Conservation (phyloP, 306 rosid genomes). For the Cicer arietinum region DNA sequence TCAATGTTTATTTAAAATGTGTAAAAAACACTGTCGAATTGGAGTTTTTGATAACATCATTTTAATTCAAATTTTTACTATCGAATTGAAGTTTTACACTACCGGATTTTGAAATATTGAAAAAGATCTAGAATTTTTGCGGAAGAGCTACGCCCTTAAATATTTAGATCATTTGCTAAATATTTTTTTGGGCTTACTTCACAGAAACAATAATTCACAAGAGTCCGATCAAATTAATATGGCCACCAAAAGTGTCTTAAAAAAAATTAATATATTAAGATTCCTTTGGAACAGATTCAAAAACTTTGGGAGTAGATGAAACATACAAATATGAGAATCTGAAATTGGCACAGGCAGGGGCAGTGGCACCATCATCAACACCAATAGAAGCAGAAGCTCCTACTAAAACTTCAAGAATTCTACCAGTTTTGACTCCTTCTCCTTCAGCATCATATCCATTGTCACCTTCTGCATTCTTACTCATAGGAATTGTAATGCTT, state of each 20-base stretch:
- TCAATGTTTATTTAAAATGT: too few relatives aligned
- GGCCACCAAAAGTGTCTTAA: too few relatives aligned
- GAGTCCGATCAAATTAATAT: too few relatives aligned
- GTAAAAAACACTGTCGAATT: too few relatives aligned
- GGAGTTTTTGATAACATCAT: too few relatives aligned
- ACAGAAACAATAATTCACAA: neutral
- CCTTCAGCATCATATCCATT: slow-evolving; percentile 42
- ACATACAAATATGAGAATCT: slow-evolving; percentile 35
- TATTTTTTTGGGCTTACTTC: neutral
- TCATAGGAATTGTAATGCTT: slow-evolving; percentile 37
- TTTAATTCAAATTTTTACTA: too few relatives aligned
- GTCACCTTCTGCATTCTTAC: slow-evolving; percentile 37
- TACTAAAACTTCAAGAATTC: slow-evolving; percentile 37
- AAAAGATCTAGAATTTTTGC: too few relatives aligned
- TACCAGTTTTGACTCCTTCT: slow-evolving; percentile 51
- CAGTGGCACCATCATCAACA: slow-evolving; percentile 16
- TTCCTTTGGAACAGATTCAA: slow-evolving; percentile 49
- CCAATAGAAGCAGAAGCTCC: slow-evolving; percentile 49
- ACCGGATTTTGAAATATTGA: too few relatives aligned
- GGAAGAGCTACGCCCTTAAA: too few relatives aligned
- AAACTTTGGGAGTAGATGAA: slow-evolving; percentile 27
- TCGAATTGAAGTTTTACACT: too few relatives aligned
- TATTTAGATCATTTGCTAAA: neutral
- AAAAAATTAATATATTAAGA: neutral
- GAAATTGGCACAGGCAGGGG: neutral